phyloP scores from a whole-genome alignment of 208 protist species.

The Vickermania ingenoplastis region DNA sequence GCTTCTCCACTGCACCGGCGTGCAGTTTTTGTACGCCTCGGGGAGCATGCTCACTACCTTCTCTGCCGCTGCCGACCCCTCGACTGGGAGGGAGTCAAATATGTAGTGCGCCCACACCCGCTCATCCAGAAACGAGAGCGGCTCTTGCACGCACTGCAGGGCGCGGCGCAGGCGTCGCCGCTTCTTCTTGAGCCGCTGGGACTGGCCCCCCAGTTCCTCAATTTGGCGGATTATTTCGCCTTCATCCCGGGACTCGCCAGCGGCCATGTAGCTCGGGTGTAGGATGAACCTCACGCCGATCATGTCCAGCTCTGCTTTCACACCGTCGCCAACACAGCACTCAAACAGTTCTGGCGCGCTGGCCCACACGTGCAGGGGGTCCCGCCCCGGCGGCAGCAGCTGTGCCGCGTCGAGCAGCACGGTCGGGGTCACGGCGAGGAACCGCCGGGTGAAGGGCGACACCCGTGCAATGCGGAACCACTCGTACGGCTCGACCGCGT shows the following conservation, averaged over 20 bases:
- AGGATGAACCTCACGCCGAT: slow-evolving; percentile 23
- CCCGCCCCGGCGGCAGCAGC: slow-evolving; percentile 35
- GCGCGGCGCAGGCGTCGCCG: slow-evolving; percentile 33
- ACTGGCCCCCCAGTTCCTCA: slow-evolving; percentile 7
- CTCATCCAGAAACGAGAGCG: slow-evolving; percentile 62
- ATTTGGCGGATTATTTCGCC: not conserved
- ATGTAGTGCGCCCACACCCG: slow-evolving; percentile 57
- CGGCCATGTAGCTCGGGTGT: slow-evolving; percentile 3
- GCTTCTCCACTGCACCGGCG: slow-evolving; percentile 8
- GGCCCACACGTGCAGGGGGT: slow-evolving; percentile 60
- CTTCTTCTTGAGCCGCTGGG: slow-evolving; percentile 12
- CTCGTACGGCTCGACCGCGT: slow-evolving; percentile 61
- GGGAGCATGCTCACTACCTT: slow-evolving; percentile 14
- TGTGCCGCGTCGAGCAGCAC: slow-evolving; percentile 21
- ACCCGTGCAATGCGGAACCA: slow-evolving; percentile 72
- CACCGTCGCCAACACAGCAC: slow-evolving; percentile 3
- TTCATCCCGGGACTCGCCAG: not conserved
- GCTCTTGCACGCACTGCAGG: slow-evolving; percentile 46
- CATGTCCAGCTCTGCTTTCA: slow-evolving; percentile 1
- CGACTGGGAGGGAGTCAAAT: slow-evolving; percentile 57
- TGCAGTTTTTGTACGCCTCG: slow-evolving; percentile 6
- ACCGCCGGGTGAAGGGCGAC: slow-evolving; percentile 26
- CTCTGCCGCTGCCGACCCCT: slow-evolving; percentile 11
- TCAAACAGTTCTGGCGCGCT: slow-evolving; percentile 59
- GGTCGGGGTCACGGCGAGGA: slow-evolving; percentile 16